Percentiles rank a stretch among this genome's conserved stretches.
These are phyloP conservation scores for Truncatella angustata DNA, from an alignment of 2,329 filamentous ascomycete genomes.

Conservation along the genomic window DNA sequence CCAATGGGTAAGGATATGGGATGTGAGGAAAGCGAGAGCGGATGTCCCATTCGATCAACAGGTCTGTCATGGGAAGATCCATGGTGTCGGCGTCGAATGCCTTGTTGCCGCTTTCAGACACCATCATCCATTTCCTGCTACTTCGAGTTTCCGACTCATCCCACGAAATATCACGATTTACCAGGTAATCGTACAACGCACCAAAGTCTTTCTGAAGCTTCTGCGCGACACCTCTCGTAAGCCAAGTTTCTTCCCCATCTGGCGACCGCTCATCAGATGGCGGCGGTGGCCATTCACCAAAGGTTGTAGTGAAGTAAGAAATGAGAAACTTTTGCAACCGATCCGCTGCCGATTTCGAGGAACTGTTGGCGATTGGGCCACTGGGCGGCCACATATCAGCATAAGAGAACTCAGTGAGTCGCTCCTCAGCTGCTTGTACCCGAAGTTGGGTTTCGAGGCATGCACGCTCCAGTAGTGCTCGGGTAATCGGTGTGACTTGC, in stretches of 20 bases:
- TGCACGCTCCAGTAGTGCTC: conserved; percentile 60
- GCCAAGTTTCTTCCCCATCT: conserved; percentile 52
- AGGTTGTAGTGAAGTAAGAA: conserved; percentile 53
- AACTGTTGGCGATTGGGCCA: conserved; percentile 27
- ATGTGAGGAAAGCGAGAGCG: conserved; percentile 62
- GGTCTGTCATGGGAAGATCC: conserved; percentile 64
- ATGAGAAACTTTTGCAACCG: conserved; percentile 60
- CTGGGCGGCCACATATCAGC: conserved; percentile 56
- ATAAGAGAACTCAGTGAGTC: conserved; percentile 59
- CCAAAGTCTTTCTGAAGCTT: conserved; percentile 65
- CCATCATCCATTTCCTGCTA: conserved; percentile 65
- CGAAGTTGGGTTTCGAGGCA: conserved; percentile 61
- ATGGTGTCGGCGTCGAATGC: conserved; percentile 47
- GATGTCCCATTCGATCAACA: conserved; percentile 65
- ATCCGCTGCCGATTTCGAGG: conserved; percentile 55
- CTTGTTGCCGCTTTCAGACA: conserved; percentile 42
- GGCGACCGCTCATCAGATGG: conserved; percentile 22
- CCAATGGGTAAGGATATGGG: conserved; percentile 63
- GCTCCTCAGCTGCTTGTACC: conserved; percentile 61
- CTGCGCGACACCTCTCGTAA: conserved; percentile 56
- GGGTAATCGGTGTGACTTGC: conserved; percentile 58
- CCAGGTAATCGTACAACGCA: conserved; percentile 68
- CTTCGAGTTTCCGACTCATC: conserved; percentile 60
- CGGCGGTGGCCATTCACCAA: conserved; percentile 62
- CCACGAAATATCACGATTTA: conserved; percentile 66